Evolutionary conservation across 208 protist genomes (phyloP).

Genomic region (Trypanosoma brucei): DNA sequence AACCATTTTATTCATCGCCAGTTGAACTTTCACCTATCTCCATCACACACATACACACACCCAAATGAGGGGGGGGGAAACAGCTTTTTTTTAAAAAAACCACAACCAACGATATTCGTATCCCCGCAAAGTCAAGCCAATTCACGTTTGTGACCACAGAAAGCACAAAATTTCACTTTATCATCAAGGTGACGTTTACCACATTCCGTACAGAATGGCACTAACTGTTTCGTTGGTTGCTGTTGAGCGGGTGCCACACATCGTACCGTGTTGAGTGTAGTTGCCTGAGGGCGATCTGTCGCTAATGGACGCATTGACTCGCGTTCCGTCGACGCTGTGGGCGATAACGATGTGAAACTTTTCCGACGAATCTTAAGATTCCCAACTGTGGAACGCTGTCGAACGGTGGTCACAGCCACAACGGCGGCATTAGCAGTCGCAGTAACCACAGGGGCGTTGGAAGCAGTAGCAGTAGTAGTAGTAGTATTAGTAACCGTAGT

Average conservation of each 20-base stretch:
- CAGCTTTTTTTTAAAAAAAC: too few species aligned
- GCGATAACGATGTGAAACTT: slow-evolving; percentile 20
- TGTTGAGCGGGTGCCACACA: neutral
- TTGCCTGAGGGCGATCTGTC: slow-evolving; percentile 10
- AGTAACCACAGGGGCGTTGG: too few species aligned
- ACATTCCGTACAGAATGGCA: slow-evolving; percentile 49
- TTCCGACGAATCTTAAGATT: slow-evolving; percentile 9
- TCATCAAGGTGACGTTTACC: slow-evolving; percentile 64
- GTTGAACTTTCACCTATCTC: too few species aligned
- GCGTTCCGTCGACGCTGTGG: slow-evolving; percentile 1
- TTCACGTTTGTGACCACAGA: slow-evolving; percentile 70
- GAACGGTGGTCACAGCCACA: neutral
- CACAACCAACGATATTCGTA: too few species aligned
- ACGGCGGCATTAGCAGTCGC: too few species aligned
- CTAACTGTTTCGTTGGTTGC: slow-evolving; percentile 15
- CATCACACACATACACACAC: too few species aligned
- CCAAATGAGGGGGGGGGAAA: too few species aligned
- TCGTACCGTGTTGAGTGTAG: neutral
- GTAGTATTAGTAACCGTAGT: too few species aligned
- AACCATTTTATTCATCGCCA: too few species aligned
- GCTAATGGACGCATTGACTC: slow-evolving; percentile 14
- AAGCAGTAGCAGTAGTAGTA: too few species aligned
- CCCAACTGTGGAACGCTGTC: slow-evolving; percentile 1
- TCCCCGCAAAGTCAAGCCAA: neutral
- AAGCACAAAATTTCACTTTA: slow-evolving; percentile 76